Evolutionary conservation across 441 rosid species (phyloP).

Genomic region (Euphorbia schlechtendalii): DNA sequence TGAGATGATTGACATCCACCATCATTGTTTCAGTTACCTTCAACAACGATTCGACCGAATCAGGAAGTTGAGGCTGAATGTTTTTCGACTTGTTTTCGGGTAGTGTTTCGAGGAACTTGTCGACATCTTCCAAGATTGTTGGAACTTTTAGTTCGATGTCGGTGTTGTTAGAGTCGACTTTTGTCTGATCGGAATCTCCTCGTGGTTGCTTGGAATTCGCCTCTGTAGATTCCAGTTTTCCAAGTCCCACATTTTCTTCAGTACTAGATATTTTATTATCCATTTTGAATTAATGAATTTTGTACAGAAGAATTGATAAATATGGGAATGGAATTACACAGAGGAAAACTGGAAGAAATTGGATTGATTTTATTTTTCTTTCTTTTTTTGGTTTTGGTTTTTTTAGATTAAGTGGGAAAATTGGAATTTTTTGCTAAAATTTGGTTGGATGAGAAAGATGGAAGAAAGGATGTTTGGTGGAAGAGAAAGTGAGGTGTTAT

Average conservation of each 20-base stretch:
- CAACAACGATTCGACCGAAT: slow-evolving; percentile 34
- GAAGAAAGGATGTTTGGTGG: background rate
- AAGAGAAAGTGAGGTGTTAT: background rate
- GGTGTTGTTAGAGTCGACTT: background rate
- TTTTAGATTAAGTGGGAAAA: background rate
- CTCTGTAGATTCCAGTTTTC: background rate
- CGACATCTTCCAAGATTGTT: slow-evolving; percentile 40
- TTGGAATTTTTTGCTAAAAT: background rate
- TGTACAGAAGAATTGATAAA: background rate
- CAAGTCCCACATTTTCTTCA: slow-evolving; percentile 3
- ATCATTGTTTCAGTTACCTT: slow-evolving; percentile 37
- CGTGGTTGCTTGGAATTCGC: background rate
- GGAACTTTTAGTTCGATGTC: slow-evolving; percentile 9
- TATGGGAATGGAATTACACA: slow-evolving; percentile 1
- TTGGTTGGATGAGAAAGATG: slow-evolving; percentile 17
- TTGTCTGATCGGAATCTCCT: background rate
- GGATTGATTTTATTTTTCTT: background rate
- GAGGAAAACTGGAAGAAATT: background rate
- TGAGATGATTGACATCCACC: slow-evolving; percentile 25
- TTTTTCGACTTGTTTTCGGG: slow-evolving; percentile 14
- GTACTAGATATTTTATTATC: background rate
- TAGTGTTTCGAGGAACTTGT: slow-evolving; percentile 29
- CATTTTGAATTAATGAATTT: background rate
- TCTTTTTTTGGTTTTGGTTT: background rate
- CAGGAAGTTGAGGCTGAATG: slow-evolving; percentile 30